Percentiles rank a stretch among this genome's conserved stretches.
phyloP scores from a whole-genome alignment of 768 basidiomycete species.

The Kwoniella mangroviensis region DNA sequence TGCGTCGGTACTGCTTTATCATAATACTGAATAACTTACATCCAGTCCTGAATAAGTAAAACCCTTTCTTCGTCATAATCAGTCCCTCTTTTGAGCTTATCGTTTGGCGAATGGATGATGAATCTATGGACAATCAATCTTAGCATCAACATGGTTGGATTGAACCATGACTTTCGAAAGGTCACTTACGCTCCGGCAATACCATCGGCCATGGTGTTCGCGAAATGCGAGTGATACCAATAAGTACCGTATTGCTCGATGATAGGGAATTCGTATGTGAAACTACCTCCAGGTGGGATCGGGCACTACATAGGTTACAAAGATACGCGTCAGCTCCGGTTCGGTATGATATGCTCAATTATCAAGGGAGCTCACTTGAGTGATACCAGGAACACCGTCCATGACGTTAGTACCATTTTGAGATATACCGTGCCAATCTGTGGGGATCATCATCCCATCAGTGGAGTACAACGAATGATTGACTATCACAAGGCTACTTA shows the following conservation, averaged over 20 bases:
- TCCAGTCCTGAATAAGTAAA: constrained; percentile 31
- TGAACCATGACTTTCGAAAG: too few species aligned
- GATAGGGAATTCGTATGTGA: constrained; percentile 46
- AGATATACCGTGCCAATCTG: constrained; percentile 46
- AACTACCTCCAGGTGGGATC: constrained; percentile 30
- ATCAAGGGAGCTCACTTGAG: constrained; percentile 30
- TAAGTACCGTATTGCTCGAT: constrained; percentile 34
- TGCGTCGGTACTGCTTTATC: neutral
- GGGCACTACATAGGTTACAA: constrained; percentile 34
- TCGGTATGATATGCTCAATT: too few species aligned
- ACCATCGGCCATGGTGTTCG: constrained; percentile 40
- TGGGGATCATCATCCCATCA: neutral
- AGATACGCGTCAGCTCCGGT: neutral
- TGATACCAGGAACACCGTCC: constrained; percentile 43
- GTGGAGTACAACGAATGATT: neutral
- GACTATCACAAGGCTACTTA: constrained; percentile 18
- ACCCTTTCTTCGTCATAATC: constrained; percentile 50
- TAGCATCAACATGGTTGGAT: too few species aligned
- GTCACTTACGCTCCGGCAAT: constrained; percentile 36
- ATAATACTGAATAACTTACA: neutral
- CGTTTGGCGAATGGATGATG: constrained; percentile 34
- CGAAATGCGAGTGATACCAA: constrained; percentile 49
- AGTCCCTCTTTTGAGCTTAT: constrained; percentile 39
- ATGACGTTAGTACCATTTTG: constrained; percentile 42
- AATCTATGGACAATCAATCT: constrained; percentile 12